Conservation (phyloP, 164 flowering plant species). For the Saururus chinensis region DNA sequence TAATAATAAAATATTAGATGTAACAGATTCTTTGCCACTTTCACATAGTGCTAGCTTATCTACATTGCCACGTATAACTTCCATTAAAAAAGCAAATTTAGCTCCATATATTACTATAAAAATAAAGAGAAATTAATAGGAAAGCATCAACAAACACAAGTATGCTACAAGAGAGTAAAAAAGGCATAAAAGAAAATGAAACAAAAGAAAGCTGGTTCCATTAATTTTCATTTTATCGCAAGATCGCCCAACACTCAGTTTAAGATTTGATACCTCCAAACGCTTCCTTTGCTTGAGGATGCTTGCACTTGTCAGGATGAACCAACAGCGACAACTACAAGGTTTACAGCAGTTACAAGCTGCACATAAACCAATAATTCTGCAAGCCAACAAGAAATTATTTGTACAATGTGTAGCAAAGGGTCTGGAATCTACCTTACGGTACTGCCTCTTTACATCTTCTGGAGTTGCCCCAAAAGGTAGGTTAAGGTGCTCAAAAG, state of each 20-base stretch:
- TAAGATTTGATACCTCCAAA: constrained; percentile 25
- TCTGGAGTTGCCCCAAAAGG: constrained; percentile 64
- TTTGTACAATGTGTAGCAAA: neutral
- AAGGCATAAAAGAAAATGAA: no score
- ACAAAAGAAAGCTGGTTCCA: no score
- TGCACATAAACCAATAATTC: neutral
- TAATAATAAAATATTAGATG: no score
- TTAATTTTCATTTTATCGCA: neutral
- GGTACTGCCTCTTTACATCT: constrained; percentile 84
- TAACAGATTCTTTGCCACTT: no score
- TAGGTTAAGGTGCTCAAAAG: constrained; percentile 82
- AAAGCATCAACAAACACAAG: no score
- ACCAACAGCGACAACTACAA: constrained; percentile 81
- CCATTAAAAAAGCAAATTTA: no score
- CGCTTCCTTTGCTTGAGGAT: constrained; percentile 98
- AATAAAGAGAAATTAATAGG: no score
- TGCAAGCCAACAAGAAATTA: neutral
- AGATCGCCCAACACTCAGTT: neutral
- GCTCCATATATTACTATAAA: no score
- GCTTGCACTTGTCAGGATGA: constrained; percentile 99
- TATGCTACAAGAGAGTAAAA: no score
- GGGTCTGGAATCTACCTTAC: constrained; percentile 54
- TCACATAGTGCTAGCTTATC: no score
- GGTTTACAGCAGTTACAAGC: neutral
- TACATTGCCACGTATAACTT: no score